Base-by-base conservation (phyloP, 2,329 filamentous ascomycete species). In the Talaromyces amestolkiae region DNA sequence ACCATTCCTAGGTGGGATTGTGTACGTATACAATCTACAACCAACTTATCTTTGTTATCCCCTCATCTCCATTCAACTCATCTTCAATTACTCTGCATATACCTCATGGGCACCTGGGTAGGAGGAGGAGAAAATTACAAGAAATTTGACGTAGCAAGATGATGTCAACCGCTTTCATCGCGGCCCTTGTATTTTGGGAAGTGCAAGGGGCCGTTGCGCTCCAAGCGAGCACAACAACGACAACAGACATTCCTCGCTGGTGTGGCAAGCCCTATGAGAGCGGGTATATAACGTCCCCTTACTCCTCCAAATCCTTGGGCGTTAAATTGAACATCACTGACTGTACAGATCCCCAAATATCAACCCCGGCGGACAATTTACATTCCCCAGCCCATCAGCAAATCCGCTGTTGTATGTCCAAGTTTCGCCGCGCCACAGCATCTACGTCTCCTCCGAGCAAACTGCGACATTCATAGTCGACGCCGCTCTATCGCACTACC, bases 371-470 rank as follows among this genome's bases (percentile, higher is more conserved):
- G 64, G 64, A 43, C 43, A 51, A 45, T 53, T 66, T 13, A 7
- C 17, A 6, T 39, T 9, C 4, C 64, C 64, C 27, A 47, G 62
- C 15, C 35, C 64, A 6, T 63, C 60, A 1, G 1, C 53, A 11
- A 54, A 54, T n/a, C 51, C 43, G 19, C 51, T 62, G 13, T 24
- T 66, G 19, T 59, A 43, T 19, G 59, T 66, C 13, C 64, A 63
- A 43, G n/a, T 66, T 13, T 61, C 62, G 59, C 59, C 64, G 39
- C 53, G 60, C 13, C 60, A 66, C 59, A 66, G 53, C 60, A 66
- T 66, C 53, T 66, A 66, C 19, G 60, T 66, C n/a, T 66, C 64
- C n/a, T 66, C 64, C 35, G 64, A 66, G n/a, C 56, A 63, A 53
- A 63, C 53, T 10, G 64, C 41, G 2, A 33, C 59, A 9, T 66